These are phyloP conservation scores for Tylopilus vinaceipallidus DNA, from an alignment of 768 basidiomycete genomes.

Conservation along the genomic window DNA sequence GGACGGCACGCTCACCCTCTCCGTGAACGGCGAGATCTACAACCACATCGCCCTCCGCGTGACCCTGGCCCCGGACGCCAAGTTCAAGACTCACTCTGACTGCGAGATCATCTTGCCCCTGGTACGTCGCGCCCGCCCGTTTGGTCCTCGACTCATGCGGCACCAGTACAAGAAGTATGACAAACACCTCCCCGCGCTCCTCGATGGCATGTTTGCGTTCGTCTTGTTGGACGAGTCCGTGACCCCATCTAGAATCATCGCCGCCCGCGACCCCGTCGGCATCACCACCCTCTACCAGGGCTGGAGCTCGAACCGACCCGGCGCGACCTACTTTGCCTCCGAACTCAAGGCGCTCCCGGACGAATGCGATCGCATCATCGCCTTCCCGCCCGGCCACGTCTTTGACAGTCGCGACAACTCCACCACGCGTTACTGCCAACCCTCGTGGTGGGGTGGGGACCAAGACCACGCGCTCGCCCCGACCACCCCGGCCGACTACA, in stretches of 20 bases:
- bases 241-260: constrained; percentile 86
- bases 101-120: constrained; percentile 96
- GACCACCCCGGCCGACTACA: constrained; percentile 59
- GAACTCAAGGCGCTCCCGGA: constrained; percentile 90
- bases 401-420: constrained; percentile 83
- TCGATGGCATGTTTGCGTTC: constrained; percentile 99
- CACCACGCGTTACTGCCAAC: constrained; percentile 82
- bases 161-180: constrained; percentile 80
- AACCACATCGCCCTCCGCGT: constrained; percentile 86
- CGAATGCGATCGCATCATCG: constrained; percentile 91
- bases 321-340: constrained; percentile 87
- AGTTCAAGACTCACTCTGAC: constrained; percentile 97
- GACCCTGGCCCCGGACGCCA: constrained; percentile 57
- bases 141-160: neutral
- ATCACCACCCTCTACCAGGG: constrained; percentile 99
- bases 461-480: constrained; percentile 58
- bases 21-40: constrained; percentile 99
- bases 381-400: constrained; percentile 97
- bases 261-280: constrained; percentile 95
- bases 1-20: constrained; percentile 78
- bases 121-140: constrained; percentile 42
- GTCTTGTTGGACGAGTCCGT: constrained; percentile 93
- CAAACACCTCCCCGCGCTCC: constrained; percentile 69
- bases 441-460: constrained; percentile 89
- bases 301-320: constrained; percentile 80